Evolutionary conservation across 129 eudicot genomes (phyloP).

Genomic region (Flaveria sonorensis): DNA sequence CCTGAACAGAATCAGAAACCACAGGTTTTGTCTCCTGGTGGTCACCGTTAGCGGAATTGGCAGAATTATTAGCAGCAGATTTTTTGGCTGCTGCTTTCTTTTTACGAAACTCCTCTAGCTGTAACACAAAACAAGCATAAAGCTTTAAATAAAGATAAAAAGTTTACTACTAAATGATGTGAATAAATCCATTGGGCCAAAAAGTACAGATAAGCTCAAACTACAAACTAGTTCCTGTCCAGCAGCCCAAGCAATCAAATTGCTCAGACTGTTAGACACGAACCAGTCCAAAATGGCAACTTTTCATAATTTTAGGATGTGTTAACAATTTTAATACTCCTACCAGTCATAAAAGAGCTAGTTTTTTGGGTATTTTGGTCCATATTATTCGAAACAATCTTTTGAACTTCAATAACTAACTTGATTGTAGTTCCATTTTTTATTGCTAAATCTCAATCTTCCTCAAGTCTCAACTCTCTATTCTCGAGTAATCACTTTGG

Average conservation of each 20-base stretch:
- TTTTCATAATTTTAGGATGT: not conserved
- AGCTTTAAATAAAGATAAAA: not conserved
- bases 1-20: slow-evolving; percentile 47
- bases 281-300: not conserved
- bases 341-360: not conserved
- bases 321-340: not conserved
- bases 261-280: not conserved
- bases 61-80: slow-evolving; percentile 45
- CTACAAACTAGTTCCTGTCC: not conserved
- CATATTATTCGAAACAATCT: not conserved
- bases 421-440: not conserved
- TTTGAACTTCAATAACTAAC: not conserved
- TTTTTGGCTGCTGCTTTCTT: slow-evolving; percentile 90
- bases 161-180: not conserved
- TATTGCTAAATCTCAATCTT: not conserved
- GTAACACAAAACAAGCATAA: slow-evolving; percentile 25
- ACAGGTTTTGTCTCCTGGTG: slow-evolving; percentile 43
- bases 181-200: not conserved
- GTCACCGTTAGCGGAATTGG: slow-evolving; percentile 45
- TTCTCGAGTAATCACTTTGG: not conserved
- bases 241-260: not conserved
- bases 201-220: not conserved
- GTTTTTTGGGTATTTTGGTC: not conserved
- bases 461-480: not conserved
- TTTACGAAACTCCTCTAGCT: slow-evolving; percentile 96